Conservation (phyloP, 257 asterid species). For the Striga asiatica region DNA sequence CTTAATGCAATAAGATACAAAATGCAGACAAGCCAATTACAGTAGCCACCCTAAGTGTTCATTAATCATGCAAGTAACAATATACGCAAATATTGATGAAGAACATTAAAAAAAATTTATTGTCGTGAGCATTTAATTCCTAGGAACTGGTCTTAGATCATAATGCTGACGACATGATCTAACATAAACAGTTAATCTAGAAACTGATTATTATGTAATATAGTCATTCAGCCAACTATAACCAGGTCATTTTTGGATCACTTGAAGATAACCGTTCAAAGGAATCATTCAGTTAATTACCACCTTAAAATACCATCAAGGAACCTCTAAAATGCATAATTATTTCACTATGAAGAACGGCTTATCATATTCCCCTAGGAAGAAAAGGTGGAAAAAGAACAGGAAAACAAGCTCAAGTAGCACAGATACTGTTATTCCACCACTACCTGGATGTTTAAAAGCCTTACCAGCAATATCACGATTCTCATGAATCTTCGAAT, state of each 20-base stretch:
- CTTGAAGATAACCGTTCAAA: background rate
- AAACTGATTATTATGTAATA: background rate
- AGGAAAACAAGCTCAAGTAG: background rate
- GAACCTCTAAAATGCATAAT: slow-evolving; percentile 5
- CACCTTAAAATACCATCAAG: background rate
- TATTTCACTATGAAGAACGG: background rate
- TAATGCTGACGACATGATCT: background rate
- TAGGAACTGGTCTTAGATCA: too few species aligned
- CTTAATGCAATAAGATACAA: background rate
- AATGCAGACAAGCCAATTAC: background rate
- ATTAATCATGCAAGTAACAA: background rate
- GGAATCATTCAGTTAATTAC: background rate
- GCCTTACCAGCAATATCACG: slow-evolving; percentile 95
- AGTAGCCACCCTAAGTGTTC: background rate
- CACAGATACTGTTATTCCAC: background rate
- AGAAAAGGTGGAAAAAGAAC: background rate
- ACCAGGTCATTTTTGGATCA: background rate
- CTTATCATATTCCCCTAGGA: background rate
- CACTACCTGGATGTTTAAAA: slow-evolving; percentile 9
- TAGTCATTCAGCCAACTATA: background rate
- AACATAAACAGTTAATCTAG: background rate
- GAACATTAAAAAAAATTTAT: background rate
- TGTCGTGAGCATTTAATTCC: background rate
- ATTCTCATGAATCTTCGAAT: slow-evolving; percentile 85
- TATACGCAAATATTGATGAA: background rate